These are phyloP conservation scores for Amylocystis lapponica DNA, from an alignment of 768 basidiomycete species.

Conservation along the genomic window DNA sequence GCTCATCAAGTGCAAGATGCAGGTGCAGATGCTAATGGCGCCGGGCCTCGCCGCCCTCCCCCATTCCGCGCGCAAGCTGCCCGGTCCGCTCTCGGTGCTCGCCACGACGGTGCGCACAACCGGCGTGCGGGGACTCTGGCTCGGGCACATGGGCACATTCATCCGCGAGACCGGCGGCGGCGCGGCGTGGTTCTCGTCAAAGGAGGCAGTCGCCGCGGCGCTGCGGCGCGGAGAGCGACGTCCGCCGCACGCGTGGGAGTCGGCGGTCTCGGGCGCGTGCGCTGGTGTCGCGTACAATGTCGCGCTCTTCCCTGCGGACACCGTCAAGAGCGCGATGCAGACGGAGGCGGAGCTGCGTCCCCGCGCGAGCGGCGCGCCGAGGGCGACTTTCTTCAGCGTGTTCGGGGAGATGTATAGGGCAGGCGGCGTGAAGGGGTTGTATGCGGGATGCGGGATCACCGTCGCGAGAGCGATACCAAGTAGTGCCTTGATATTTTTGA, in stretches of 20 bases:
- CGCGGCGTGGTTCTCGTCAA: constrained; percentile 87
- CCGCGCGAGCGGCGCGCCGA: constrained; percentile 26
- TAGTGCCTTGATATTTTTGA: constrained; percentile 88
- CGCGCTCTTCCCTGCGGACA: constrained; percentile 92
- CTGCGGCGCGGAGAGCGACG: constrained; percentile 44
- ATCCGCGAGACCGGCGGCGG: constrained; percentile 91
- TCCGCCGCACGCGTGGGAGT: constrained; percentile 68
- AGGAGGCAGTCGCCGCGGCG: constrained; percentile 64
- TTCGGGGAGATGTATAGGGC: constrained; percentile 65
- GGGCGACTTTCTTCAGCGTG: constrained; percentile 49
- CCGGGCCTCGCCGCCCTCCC: constrained; percentile 15
- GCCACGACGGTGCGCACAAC: constrained; percentile 53
- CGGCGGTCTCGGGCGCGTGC: constrained; percentile 78
- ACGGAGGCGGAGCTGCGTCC: constrained; percentile 85
- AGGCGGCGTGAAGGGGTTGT: constrained; percentile 78
- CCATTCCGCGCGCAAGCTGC: constrained; percentile 33
- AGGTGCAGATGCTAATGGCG: constrained; percentile 78
- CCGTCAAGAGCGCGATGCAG: constrained; percentile 91
- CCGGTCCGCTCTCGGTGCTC: constrained; percentile 72
- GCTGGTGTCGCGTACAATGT: constrained; percentile 85
- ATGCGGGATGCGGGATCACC: constrained; percentile 92
- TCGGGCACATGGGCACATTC: constrained; percentile 90
- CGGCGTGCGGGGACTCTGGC: constrained; percentile 88
- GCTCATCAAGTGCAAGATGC: constrained; percentile 96
- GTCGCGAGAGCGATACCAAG: constrained; percentile 80